Percentiles rank a stretch among this genome's conserved stretches.
Evolutionary conservation across 495 filamentous ascomycete genomes (phyloP).

Genomic region (Talaromyces adpressus): DNA sequence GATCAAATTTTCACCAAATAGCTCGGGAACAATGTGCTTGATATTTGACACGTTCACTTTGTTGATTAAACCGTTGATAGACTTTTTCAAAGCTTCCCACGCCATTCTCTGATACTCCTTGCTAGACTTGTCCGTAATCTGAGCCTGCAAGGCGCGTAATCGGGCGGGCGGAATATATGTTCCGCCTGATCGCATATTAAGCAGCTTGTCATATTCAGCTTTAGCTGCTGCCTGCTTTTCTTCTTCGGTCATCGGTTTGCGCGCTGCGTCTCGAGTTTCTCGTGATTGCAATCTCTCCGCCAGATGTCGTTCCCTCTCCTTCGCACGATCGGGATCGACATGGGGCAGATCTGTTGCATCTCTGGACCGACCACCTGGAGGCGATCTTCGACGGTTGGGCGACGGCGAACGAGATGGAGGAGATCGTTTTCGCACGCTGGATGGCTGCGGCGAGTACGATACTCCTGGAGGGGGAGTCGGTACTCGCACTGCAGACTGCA

Average conservation of each 20-base stretch:
- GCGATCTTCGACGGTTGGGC: slow-evolving; percentile 53
- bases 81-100: slow-evolving; percentile 98
- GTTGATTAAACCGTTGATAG: slow-evolving; percentile 96
- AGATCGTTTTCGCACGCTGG: slow-evolving; percentile 52
- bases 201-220: slow-evolving; percentile 83
- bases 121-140: slow-evolving; percentile 91
- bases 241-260: slow-evolving; percentile 66
- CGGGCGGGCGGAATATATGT: slow-evolving; percentile 93
- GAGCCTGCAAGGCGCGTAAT: slow-evolving; percentile 84
- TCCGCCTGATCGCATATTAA: slow-evolving; percentile 86
- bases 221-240: slow-evolving; percentile 78
- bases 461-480: slow-evolving; percentile 56
- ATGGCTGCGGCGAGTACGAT: slow-evolving; percentile 36
- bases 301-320: slow-evolving; percentile 58
- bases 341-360: slow-evolving; percentile 35
- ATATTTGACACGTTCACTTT: slow-evolving; percentile 98
- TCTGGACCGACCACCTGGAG: slow-evolving; percentile 36
- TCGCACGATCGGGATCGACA: slow-evolving; percentile 47
- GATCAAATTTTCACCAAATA: slow-evolving; percentile 91
- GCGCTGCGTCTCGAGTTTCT: slow-evolving; percentile 40
- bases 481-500: slow-evolving; percentile 62
- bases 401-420: slow-evolving; percentile 59
- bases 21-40: slow-evolving; percentile 90
- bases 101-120: slow-evolving; percentile 99
- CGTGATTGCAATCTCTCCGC: slow-evolving; percentile 51